Evolutionary conservation across 2,329 filamentous ascomycete species (phyloP), one percentile per base, ranked within the genome.

Genomic region (Fusarium tuaranense): DNA sequence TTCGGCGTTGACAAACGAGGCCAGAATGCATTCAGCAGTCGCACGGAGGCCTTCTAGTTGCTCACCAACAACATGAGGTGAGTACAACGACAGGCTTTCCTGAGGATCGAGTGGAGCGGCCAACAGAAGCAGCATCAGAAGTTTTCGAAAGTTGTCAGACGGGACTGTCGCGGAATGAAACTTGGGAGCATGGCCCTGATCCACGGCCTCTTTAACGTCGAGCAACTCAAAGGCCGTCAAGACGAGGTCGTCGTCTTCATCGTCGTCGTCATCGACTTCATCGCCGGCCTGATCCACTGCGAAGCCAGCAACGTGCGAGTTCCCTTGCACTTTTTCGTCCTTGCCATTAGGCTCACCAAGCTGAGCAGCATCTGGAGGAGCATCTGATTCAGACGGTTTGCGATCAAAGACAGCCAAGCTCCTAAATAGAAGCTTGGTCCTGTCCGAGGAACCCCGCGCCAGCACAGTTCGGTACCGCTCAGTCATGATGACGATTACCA

Each of bases 381-480:
- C 36, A n/a, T 65, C 74, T 9, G 69, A 58, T 55, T 76, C 72
- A 25, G 85, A 86, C 3, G 87, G 81, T 70, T 86, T 87, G 60
- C 91, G 88, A 79, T 95, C 93, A 76, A 92, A 91, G 5, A 95
- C 92, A 7, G 93, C 92, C 75, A 95, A 79, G 76, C 92, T 93
- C 77, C 90, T 90, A 82, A 94, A 95, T 13, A 95, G 80, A 60
- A 95, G 85, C 80, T 91, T 91, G 32, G 87, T 86, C 72, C 91
- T 87, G 76, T 91, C 90, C 22, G 85, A 84, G 32, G 87, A 87
- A 2, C 89, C 88, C 69, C 86, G 87, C 65, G 88, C 87, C 39
- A 95, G 80, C 9, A 94, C 91, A 32, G 88, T 87, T 58, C 87
- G 87, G 80, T 93, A 93, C 68, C 93, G 87, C 76, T 93, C 91